These are phyloP conservation scores for Torulaspora franciscae DNA, from an alignment of 805 yeast genomes.

Conservation along the genomic window DNA sequence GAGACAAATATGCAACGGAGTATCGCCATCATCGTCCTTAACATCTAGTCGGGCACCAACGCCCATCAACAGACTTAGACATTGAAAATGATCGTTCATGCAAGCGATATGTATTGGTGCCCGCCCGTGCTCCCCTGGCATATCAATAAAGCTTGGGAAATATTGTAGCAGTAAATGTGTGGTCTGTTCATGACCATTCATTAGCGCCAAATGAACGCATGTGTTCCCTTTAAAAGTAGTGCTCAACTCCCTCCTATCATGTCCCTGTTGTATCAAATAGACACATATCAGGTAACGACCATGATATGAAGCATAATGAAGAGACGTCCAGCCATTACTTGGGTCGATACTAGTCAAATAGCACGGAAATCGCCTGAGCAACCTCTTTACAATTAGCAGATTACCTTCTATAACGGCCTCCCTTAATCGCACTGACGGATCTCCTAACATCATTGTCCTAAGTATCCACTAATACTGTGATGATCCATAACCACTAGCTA, in stretches of 20 bases:
- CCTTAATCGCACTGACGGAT: slow-evolving; percentile 62
- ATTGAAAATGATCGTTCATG: slow-evolving; percentile 52
- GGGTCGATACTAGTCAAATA: slow-evolving; percentile 66
- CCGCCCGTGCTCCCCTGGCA: slow-evolving; percentile 43
- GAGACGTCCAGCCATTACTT: slow-evolving; percentile 71
- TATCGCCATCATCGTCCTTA: slow-evolving; percentile 69
- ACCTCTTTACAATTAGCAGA: slow-evolving; percentile 55
- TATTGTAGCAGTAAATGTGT: slow-evolving; percentile 68
- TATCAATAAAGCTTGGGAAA: slow-evolving; percentile 51
- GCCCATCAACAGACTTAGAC: slow-evolving; percentile 59
- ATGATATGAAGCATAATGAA: slow-evolving; percentile 74
- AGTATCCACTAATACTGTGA: background rate
- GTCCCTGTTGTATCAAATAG: slow-evolving; percentile 51
- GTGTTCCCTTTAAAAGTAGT: slow-evolving; percentile 54
- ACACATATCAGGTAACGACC: slow-evolving; percentile 69
- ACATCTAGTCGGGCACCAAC: slow-evolving; percentile 73
- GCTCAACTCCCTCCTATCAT: slow-evolving; percentile 47
- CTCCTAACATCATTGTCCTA: slow-evolving; percentile 33
- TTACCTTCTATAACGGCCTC: slow-evolving; percentile 62
- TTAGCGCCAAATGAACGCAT: slow-evolving; percentile 65
- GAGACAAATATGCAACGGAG: slow-evolving; percentile 80
- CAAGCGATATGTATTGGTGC: slow-evolving; percentile 72
- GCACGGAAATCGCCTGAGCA: slow-evolving; percentile 64
- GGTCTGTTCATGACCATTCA: slow-evolving; percentile 62
- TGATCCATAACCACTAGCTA: background rate